phyloP scores from a whole-genome alignment of 2,329 filamentous ascomycete species.

The Ophiostoma himal-ulmi region DNA sequence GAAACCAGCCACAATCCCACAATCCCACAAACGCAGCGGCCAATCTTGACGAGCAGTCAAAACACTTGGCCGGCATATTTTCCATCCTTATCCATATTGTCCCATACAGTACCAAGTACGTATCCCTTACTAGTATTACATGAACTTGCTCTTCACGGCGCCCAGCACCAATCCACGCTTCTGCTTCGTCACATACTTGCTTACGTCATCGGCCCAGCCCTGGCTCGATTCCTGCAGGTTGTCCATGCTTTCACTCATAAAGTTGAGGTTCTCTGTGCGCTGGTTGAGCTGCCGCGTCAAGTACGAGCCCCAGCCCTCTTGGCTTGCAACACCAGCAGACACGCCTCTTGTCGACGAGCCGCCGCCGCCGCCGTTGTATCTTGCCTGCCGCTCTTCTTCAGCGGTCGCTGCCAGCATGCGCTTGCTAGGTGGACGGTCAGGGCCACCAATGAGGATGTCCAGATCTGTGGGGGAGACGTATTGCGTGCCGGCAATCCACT shows the following conservation, averaged over 20 bases:
- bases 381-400: conserved; percentile 61
- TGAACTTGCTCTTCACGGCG: conserved; percentile 55
- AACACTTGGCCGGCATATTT: neutral
- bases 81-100: neutral
- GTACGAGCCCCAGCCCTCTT: conserved; percentile 70
- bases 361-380: conserved; percentile 34
- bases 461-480: conserved; percentile 82
- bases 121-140: neutral
- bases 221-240: conserved; percentile 72
- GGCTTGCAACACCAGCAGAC: conserved; percentile 28
- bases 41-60: neutral
- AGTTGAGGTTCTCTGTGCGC: conserved; percentile 76
- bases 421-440: conserved; percentile 81
- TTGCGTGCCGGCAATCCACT: conserved; percentile 95
- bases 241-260: conserved; percentile 81
- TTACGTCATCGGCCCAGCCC: conserved; percentile 81
- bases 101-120: no score
- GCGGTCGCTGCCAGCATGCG: conserved; percentile 76
- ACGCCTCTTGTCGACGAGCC: conserved; percentile 25
- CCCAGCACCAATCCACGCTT: conserved; percentile 80
- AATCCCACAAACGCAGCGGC: no score
- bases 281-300: conserved; percentile 84
- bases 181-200: conserved; percentile 78
- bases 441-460: conserved; percentile 83
- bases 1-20: no score